phyloP scores from a whole-genome alignment of 345 rosid genomes.

The Conringia planisiliqua region DNA sequence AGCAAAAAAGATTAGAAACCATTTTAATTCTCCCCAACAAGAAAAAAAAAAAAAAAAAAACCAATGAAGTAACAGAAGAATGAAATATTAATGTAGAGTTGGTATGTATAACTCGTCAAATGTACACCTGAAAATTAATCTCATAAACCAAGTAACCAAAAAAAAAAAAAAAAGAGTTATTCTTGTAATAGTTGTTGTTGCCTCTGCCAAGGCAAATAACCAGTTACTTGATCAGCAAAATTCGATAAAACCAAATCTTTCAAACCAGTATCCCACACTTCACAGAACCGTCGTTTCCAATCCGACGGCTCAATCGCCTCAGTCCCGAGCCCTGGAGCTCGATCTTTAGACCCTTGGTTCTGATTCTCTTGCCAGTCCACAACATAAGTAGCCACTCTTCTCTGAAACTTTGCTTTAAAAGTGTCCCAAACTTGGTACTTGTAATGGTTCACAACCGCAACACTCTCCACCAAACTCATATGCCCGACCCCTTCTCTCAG shows the following conservation, averaged over 20 bases:
- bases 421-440: slow-evolving; percentile 98
- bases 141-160: slow-evolving; percentile 3
- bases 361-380: slow-evolving; percentile 90
- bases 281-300: slow-evolving; percentile 83
- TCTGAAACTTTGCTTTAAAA: slow-evolving; percentile 78
- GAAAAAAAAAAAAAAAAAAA: background rate
- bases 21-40: background rate
- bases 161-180: background rate
- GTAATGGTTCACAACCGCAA: slow-evolving; percentile 77
- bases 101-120: background rate
- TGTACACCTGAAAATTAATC: slow-evolving; percentile 12
- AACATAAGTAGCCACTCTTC: slow-evolving; percentile 95
- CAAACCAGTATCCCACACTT: slow-evolving; percentile 93
- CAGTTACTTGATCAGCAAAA: slow-evolving; percentile 65
- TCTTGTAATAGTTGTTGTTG: slow-evolving; percentile 15
- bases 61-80: background rate
- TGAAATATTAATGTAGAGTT: slow-evolving; percentile 3
- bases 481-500: slow-evolving; percentile 53
- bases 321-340: slow-evolving; percentile 95
- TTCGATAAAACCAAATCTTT: slow-evolving; percentile 73
- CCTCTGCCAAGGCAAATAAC: slow-evolving; percentile 82
- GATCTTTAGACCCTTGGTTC: slow-evolving; percentile 87
- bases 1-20: background rate
- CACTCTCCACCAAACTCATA: slow-evolving; percentile 64
- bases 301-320: slow-evolving; percentile 77